Conservation (phyloP, 2,329 filamentous ascomycete species). For the Exophiala oligosperma region DNA sequence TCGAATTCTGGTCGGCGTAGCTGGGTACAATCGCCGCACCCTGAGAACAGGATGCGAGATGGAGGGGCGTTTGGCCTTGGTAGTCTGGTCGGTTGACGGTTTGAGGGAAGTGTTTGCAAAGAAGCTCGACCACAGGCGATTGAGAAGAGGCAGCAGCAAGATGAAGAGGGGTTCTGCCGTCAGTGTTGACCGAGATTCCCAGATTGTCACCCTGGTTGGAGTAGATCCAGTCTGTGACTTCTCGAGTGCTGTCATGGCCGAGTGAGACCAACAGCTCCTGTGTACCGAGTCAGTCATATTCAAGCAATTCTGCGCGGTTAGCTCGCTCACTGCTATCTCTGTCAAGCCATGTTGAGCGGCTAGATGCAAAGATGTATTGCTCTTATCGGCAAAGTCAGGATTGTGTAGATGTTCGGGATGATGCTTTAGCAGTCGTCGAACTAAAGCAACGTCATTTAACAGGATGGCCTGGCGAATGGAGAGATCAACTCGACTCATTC, state of each 20-base stretch:
- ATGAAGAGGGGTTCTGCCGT: constrained; percentile 79
- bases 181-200: constrained; percentile 73
- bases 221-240: constrained; percentile 30
- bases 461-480: constrained; percentile 69
- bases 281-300: constrained; percentile 2
- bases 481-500: constrained; percentile 21
- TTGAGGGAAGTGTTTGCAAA: constrained; percentile 64
- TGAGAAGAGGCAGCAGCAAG: constrained; percentile 70
- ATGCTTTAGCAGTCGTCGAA: constrained; percentile 72
- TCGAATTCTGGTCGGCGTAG: constrained; percentile 22
- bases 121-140: constrained; percentile 70
- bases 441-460: constrained; percentile 70
- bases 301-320: background rate
- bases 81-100: constrained; percentile 67
- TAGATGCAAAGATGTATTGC: constrained; percentile 82
- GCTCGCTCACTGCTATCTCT: constrained; percentile 57
- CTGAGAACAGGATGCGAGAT: constrained; percentile 40
- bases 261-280: constrained; percentile 66
- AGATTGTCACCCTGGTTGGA: constrained; percentile 30
- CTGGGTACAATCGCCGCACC: constrained; percentile 13
- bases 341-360: constrained; percentile 72
- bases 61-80: constrained; percentile 57
- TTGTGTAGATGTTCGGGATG: constrained; percentile 74
- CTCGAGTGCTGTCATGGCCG: constrained; percentile 65
- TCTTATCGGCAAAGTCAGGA: constrained; percentile 71